Base-by-base conservation (phyloP, 345 rosid species). In the Brassica carinata region DNA sequence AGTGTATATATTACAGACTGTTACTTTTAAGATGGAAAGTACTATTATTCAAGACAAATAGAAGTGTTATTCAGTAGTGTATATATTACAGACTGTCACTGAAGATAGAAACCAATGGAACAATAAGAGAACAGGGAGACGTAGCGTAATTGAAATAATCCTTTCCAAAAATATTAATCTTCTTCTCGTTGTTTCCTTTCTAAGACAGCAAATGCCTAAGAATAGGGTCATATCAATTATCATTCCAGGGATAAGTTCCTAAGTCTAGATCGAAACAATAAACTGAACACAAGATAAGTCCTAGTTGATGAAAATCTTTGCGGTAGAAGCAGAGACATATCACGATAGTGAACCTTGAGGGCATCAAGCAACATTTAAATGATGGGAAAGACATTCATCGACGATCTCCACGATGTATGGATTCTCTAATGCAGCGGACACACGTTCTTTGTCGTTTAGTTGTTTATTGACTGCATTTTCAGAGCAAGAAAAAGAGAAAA, bases 351-450 rank as follows among this genome's bases (percentile, higher is more conserved):
- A 34, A 69, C 18, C 57, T 11, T 10, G 14, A 68, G 71, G 69
- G 15, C 10, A 74, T 59, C 17, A 55, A 19, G 15, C 51, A 59
- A 86, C 88, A 90, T 64, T 78, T 89, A 80, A 73, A 86, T 7
- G 96, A 83, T 66, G 94, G 92, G 73, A 89, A 85, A 96, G 70
- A 75, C 97, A 94, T 78, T 91, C 97, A 55, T 94, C 96, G 8
- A 96, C 94, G 94, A 92, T 89, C 38, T 88, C 98, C 79, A 94
- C 89, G 13, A 96, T 90, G 85, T 87, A 87, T 34, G 99, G 97
- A 84, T 90, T 96, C 89, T 96, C 97, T 79, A 94, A 73, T 19
- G 99, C 98, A 59, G 97, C 97, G 3, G 98, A 95, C 1, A 94
- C 94, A 76, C 99, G 86, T 74, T 94, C 98, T 84, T 92, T 92